Evolutionary conservation across 2,329 filamentous ascomycete genomes (phyloP).

Genomic region (Rhexocercosporidium sp.): DNA sequence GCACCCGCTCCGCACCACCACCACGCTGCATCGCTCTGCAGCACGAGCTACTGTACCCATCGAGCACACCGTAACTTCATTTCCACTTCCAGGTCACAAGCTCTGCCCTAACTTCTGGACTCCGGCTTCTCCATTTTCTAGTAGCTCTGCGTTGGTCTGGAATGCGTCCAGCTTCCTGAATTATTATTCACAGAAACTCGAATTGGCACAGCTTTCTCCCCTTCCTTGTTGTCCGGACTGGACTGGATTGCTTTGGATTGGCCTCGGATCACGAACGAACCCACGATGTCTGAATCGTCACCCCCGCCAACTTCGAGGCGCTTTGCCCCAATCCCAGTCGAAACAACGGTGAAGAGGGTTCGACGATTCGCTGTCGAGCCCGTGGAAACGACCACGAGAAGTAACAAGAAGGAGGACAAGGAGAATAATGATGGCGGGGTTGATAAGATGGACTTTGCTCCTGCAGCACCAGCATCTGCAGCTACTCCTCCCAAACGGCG

Average conservation of each 20-base stretch:
- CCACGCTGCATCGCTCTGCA: not conserved
- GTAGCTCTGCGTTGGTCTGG: slow-evolving; percentile 8
- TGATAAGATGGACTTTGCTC: slow-evolving; percentile 32
- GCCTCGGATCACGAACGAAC: slow-evolving; percentile 6
- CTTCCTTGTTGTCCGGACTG: slow-evolving; percentile 6
- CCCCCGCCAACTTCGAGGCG: slow-evolving; percentile 38
- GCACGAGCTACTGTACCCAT: slow-evolving; percentile 4
- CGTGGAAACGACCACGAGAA: slow-evolving; percentile 49
- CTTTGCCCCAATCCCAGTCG: slow-evolving; percentile 43
- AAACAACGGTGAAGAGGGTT: slow-evolving; percentile 43
- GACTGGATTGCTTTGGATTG: not conserved
- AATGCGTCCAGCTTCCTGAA: slow-evolving; percentile 3
- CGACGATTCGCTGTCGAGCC: slow-evolving; percentile 48
- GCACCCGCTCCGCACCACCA: not conserved
- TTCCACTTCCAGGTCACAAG: slow-evolving; percentile 12
- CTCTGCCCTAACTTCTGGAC: not conserved
- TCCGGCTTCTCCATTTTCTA: not conserved
- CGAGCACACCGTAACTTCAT: slow-evolving; percentile 19
- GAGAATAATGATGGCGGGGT: slow-evolving; percentile 35
- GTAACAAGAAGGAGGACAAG: slow-evolving; percentile 42
- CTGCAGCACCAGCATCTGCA: not conserved
- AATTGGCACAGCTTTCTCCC: slow-evolving; percentile 16
- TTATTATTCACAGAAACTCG: slow-evolving; percentile 14
- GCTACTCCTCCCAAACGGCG: slow-evolving; percentile 56
- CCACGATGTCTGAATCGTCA: slow-evolving; percentile 37